These are phyloP conservation scores for Diplodia seriata DNA, from an alignment of 2,329 filamentous ascomycete species.

Conservation along the genomic window DNA sequence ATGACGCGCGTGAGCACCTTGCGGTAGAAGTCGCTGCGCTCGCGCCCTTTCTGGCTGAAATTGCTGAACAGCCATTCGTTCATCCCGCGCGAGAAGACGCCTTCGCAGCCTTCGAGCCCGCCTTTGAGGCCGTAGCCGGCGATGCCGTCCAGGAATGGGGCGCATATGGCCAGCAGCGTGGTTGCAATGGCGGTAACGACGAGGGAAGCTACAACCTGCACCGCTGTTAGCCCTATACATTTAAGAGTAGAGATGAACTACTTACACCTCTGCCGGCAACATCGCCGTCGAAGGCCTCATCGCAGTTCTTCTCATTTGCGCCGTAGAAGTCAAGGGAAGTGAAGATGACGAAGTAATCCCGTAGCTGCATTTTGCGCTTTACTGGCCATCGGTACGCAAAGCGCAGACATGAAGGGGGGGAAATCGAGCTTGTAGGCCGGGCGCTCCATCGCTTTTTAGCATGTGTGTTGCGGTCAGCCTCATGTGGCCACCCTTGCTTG, in stretches of 20 bases:
- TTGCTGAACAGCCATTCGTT: conserved; percentile 39
- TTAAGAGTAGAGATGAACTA: neutral
- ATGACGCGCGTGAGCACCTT: conserved; percentile 44
- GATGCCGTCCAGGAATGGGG: conserved; percentile 44
- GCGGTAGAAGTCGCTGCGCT: conserved; percentile 35
- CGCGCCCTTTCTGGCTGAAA: conserved; percentile 39
- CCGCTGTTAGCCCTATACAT: neutral
- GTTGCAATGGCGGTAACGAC: conserved; percentile 43
- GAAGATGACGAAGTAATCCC: neutral
- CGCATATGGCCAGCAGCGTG: conserved; percentile 40
- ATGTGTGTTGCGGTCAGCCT: neutral
- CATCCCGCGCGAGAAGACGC: neutral
- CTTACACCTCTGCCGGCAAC: conserved; percentile 2
- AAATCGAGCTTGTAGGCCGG: neutral
- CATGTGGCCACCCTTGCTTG: neutral
- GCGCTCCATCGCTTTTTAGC: neutral
- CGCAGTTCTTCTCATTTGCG: neutral
- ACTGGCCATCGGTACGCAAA: neutral
- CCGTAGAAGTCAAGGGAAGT: neutral
- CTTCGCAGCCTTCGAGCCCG: neutral
- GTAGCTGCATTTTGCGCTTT: neutral
- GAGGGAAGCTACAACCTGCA: conserved; percentile 43
- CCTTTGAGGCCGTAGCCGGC: conserved; percentile 35
- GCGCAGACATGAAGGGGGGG: neutral
- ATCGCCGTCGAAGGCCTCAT: neutral